phyloP scores from a whole-genome alignment of 1,139 yeast species.

The Blastobotrys niveus region DNA sequence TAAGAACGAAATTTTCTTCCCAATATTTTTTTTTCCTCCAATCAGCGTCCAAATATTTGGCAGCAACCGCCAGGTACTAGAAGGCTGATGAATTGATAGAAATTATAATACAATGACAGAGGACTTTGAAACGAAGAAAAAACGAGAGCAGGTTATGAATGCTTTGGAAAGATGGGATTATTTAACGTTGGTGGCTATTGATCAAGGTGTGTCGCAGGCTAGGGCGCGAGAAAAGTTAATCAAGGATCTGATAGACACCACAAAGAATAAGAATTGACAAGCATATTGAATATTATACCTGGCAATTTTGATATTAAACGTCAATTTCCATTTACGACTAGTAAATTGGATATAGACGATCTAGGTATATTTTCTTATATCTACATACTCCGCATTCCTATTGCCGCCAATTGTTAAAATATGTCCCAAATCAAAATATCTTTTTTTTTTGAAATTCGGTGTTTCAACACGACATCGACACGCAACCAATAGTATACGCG shows the following conservation, averaged over 20 bases:
- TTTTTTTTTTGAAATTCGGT: too few relatives aligned
- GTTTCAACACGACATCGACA: too few relatives aligned
- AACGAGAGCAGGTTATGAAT: slow-evolving; percentile 16
- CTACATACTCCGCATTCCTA: too few relatives aligned
- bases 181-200: slow-evolving; percentile 10
- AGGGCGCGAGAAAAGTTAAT: slow-evolving; percentile 1
- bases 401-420: too few relatives aligned
- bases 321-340: too few relatives aligned
- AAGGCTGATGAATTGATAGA: neutral
- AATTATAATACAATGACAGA: slow-evolving; percentile 11
- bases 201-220: slow-evolving; percentile 3
- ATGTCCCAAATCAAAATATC: too few relatives aligned
- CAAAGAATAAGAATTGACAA: slow-evolving; percentile 2
- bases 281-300: too few relatives aligned
- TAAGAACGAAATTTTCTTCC: neutral
- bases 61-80: too few relatives aligned
- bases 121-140: slow-evolving; percentile 22
- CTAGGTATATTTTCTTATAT: too few relatives aligned
- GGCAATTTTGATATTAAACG: too few relatives aligned
- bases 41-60: neutral
- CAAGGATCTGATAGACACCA: slow-evolving; percentile 3
- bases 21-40: slow-evolving; percentile 1
- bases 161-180: slow-evolving; percentile 22
- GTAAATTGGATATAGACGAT: too few relatives aligned
- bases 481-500: too few relatives aligned